Conservation (phyloP, 2,329 filamentous ascomycete species). For the Xylariaceae sp. region DNA sequence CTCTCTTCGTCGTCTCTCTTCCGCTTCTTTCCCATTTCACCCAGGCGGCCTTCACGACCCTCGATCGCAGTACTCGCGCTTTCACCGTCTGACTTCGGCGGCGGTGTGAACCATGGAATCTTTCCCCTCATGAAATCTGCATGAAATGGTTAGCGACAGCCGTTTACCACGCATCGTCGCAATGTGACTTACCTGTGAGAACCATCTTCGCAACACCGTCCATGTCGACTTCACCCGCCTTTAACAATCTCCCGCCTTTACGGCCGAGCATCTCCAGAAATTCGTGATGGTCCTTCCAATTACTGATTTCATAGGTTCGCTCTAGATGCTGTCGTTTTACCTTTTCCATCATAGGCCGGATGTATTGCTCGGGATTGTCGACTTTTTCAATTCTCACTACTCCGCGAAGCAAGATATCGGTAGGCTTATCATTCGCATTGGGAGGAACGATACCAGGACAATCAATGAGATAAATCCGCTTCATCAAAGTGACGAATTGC, state of each 20-base stretch:
- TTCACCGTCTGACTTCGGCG: constrained; percentile 54
- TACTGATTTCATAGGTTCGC: constrained; percentile 82
- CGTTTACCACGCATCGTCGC: not conserved
- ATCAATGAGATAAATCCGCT: constrained; percentile 87
- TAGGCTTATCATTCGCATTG: constrained; percentile 72
- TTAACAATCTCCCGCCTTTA: constrained; percentile 79
- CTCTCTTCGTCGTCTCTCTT: constrained; percentile 50
- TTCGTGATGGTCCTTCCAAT: constrained; percentile 69
- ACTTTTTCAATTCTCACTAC: constrained; percentile 95
- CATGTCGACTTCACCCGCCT: constrained; percentile 89
- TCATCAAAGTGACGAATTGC: constrained; percentile 96
- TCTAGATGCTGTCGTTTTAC: constrained; percentile 87
- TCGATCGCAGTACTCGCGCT: constrained; percentile 49
- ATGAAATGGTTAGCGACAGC: not conserved
- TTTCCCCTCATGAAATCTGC: constrained; percentile 86
- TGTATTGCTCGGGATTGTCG: constrained; percentile 93
- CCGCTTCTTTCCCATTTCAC: constrained; percentile 83
- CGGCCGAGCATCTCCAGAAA: constrained; percentile 83
- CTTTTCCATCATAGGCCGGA: constrained; percentile 70
- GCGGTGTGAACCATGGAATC: constrained; percentile 91
- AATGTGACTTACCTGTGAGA: constrained; percentile 49
- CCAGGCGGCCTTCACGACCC: constrained; percentile 70
- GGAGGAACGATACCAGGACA: constrained; percentile 95
- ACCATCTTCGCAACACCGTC: constrained; percentile 97
- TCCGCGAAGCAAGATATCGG: constrained; percentile 83